Evolutionary conservation across 345 rosid genomes (phyloP).

Genomic region (Eucalyptus dawsonii): DNA sequence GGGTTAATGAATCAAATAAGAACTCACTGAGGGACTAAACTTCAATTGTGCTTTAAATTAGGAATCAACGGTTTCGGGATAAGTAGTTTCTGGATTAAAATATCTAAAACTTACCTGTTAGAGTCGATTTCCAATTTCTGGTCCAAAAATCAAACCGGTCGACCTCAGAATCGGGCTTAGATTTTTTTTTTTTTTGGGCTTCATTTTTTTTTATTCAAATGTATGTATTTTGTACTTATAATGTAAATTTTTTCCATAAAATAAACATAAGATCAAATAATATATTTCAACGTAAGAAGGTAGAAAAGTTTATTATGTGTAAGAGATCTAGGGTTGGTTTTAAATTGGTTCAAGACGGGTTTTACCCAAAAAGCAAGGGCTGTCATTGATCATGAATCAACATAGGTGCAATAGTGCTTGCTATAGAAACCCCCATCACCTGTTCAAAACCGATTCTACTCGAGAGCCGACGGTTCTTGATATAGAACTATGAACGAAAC

Average conservation of each 20-base stretch:
- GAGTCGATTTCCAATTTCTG: neutral
- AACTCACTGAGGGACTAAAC: neutral
- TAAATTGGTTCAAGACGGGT: neutral
- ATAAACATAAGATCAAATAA: neutral
- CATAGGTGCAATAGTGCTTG: neutral
- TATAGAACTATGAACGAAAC: neutral
- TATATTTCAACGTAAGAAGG: neutral
- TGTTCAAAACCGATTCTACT: neutral
- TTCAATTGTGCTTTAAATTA: neutral
- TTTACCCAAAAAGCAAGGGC: neutral
- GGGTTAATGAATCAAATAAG: neutral
- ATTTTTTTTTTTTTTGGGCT: neutral
- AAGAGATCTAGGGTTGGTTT: neutral
- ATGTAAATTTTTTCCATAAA: neutral
- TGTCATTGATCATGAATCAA: neutral
- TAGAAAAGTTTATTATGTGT: neutral
- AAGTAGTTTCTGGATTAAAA: neutral
- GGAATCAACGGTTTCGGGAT: neutral
- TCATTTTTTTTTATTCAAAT: neutral
- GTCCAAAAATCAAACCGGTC: neutral
- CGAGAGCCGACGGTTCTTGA: fast-evolving
- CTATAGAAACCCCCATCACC: neutral
- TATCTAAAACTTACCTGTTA: neutral
- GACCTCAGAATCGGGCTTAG: neutral
- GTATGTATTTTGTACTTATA: neutral